Base-by-base conservation (phyloP, 768 basidiomycete genomes). In the Tylopilus subfusipes region DNA sequence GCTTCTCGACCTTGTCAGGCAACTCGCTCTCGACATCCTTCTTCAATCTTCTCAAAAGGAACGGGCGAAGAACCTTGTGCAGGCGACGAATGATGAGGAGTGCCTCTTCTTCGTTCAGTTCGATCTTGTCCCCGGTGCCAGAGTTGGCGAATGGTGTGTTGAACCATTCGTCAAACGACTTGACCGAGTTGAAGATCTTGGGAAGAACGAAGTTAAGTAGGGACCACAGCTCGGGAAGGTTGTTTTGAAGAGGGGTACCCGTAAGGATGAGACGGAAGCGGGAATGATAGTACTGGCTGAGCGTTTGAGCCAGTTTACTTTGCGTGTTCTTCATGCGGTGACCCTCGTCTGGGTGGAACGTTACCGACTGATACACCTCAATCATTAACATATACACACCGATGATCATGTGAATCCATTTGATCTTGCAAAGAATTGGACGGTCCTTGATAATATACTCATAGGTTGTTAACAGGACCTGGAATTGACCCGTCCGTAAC, bases 141-240 rank as follows among this genome's bases (percentile, higher is more conserved):
- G 94, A 93, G 72, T 93, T 98, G 55, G 97, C 96, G 61, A 99
- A 99, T 0, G 97, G 97, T 2, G 96, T 97, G 75, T 98, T 98
- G 81, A 98, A 99, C 97, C 97, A 99, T 67, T 98, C 97, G 64
- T 98, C 97, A 69, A 99, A 98, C 21, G 94, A 96, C 70, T 98
- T 96, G 56, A 97, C 94, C 1, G 96, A 98, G 76, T 98, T 98
- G 81, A 99, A 98, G 68, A 98, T 85, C 73, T 91, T 93, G 14
- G 93, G 93, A 6, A 93, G 79, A 31, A 89, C 93, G 68, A 98
- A 98, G 71, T 98, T 98, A 66, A 98, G 86, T 43, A 97, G 78
- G 1, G 95, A 82, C 94, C 95, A 97, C 39, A 98, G 74, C 72
- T 98, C 95, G 6, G 94, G 93, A 33, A 98, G 83, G 70, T 98